Evolutionary conservation across 306 rosid genomes (phyloP).

Genomic region (Vachellia collinsii): DNA sequence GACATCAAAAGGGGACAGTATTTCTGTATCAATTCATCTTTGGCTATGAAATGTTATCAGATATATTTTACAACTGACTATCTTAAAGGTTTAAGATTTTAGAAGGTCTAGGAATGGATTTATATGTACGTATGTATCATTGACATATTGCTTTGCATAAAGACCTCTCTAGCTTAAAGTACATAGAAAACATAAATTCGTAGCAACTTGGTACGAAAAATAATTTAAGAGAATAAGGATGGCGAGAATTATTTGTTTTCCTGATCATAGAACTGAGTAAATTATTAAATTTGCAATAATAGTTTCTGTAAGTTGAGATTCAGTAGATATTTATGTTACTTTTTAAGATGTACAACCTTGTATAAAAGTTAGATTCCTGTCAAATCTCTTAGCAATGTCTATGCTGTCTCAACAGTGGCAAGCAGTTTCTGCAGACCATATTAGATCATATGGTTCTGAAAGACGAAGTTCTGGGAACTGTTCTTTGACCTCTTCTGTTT

Average conservation of each 20-base stretch:
- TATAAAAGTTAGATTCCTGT: constrained; percentile 14
- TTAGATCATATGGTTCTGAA: neutral
- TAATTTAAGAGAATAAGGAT: neutral
- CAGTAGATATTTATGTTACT: constrained; percentile 14
- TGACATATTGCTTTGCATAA: neutral
- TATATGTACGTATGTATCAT: neutral
- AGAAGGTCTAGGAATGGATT: neutral
- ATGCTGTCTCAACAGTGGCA: constrained; percentile 20
- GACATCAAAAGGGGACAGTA: neutral
- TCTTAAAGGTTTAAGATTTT: neutral
- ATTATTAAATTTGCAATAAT: neutral
- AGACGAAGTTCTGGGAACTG: constrained; percentile 29
- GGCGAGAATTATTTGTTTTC: neutral
- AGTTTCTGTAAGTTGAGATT: neutral
- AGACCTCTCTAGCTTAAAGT: neutral
- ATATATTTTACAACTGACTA: neutral
- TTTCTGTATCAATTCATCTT: neutral
- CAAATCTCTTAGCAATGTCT: constrained; percentile 9
- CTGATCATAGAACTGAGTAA: neutral
- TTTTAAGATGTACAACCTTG: constrained; percentile 12
- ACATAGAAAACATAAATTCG: neutral
- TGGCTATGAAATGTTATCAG: neutral
- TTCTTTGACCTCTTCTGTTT: constrained; percentile 27
- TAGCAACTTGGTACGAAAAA: neutral
- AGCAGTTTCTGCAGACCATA: constrained; percentile 19